phyloP scores from a whole-genome alignment of 108 stramenopile species.

The Fragilaria radians region DNA sequence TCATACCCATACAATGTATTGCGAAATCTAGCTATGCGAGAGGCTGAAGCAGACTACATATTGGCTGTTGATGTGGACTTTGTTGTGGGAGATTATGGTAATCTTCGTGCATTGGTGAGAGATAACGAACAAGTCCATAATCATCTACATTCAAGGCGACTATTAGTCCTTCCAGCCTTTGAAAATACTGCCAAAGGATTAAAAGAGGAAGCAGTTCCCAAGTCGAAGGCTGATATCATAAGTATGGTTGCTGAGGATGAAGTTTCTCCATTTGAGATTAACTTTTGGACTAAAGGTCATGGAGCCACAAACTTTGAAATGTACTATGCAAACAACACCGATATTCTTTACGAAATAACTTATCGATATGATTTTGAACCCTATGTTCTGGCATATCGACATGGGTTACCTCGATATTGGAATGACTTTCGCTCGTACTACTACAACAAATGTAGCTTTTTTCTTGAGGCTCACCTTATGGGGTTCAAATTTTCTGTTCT shows the following conservation, averaged over 20 bases:
- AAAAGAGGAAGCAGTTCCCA: not conserved
- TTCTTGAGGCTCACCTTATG: slow-evolving; percentile 9
- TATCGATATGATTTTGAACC: slow-evolving; percentile 19
- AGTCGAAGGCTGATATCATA: slow-evolving; percentile 3
- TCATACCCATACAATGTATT: slow-evolving; percentile 24
- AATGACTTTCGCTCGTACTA: slow-evolving; percentile 13
- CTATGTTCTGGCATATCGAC: slow-evolving; percentile 24
- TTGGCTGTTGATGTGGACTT: slow-evolving; percentile 29
- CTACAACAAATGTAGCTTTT: slow-evolving; percentile 16
- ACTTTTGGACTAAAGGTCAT: slow-evolving; percentile 8
- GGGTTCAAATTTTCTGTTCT: slow-evolving; percentile 17
- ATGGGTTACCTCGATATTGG: slow-evolving; percentile 20
- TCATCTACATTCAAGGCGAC: not conserved
- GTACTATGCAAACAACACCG: slow-evolving; percentile 5
- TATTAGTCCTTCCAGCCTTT: slow-evolving; percentile 8
- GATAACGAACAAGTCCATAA: not conserved
- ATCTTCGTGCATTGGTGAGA: not conserved
- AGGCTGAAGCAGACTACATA: slow-evolving; percentile 14
- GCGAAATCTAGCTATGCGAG: slow-evolving; percentile 23
- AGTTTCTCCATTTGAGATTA: slow-evolving; percentile 12
- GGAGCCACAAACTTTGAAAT: slow-evolving; percentile 10
- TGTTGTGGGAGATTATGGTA: not conserved
- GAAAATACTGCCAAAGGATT: not conserved
- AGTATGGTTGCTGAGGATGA: slow-evolving; percentile 6
- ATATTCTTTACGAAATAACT: slow-evolving; percentile 5